Conservation (phyloP, 805 yeast genomes). For the Grigorovia jiainica region DNA sequence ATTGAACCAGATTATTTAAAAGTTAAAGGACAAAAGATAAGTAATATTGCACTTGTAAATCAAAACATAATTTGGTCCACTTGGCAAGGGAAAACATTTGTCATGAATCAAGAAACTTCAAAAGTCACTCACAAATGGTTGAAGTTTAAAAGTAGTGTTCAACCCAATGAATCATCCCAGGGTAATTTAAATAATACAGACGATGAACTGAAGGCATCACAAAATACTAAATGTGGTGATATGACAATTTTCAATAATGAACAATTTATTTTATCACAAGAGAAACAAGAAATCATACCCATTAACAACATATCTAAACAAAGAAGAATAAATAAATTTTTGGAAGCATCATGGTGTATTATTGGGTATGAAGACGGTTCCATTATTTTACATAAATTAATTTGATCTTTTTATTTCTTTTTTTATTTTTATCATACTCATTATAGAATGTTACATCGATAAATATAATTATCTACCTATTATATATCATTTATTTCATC, state of each 20-base stretch:
- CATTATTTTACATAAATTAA: constrained; percentile 11
- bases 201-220: neutral
- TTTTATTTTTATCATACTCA: too few relatives aligned
- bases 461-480: neutral
- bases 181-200: constrained; percentile 11
- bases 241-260: constrained; percentile 3
- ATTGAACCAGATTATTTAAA: neutral
- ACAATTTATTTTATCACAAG: neutral
- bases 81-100: constrained; percentile 3
- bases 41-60: neutral
- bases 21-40: constrained; percentile 1
- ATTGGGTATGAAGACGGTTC: constrained; percentile 27
- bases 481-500: constrained; percentile 2
- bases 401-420: too few relatives aligned
- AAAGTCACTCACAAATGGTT: constrained; percentile 1
- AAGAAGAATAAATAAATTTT: constrained; percentile 13
- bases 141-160: constrained; percentile 17
- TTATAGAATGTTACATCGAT: too few relatives aligned
- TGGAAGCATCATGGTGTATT: constrained; percentile 19
- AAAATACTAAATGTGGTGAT: constrained; percentile 4
- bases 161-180: constrained; percentile 17
- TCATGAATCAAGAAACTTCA: neutral
- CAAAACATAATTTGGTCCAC: constrained; percentile 2
- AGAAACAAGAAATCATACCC: neutral
- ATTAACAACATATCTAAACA: constrained; percentile 2